phyloP scores from a whole-genome alignment of 2,329 filamentous ascomycete species.

The Botryotinia convoluta region DNA sequence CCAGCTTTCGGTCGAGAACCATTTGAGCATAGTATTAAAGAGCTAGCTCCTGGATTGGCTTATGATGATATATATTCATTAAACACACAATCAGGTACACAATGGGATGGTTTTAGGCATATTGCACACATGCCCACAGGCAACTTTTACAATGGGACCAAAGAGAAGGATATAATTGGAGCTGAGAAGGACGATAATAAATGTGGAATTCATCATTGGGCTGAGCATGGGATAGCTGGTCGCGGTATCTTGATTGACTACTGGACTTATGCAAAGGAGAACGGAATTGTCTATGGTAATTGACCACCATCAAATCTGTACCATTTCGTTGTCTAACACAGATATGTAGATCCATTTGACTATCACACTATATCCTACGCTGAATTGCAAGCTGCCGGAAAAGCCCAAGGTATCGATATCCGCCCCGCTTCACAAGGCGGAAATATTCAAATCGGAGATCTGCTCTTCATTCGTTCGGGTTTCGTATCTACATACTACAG shows the following conservation, averaged over 20 bases:
- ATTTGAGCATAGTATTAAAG: conserved; percentile 38
- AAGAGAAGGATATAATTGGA: conserved; percentile 33
- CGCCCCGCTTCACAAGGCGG: conserved; percentile 44
- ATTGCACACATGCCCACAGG: conserved; percentile 29
- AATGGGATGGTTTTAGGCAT: conserved; percentile 57
- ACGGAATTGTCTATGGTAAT: conserved; percentile 40
- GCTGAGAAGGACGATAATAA: conserved; percentile 30
- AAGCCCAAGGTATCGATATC: conserved; percentile 37
- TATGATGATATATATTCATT: conserved; percentile 61
- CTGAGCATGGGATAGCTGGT: conserved; percentile 36
- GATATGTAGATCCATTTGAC: conserved; percentile 34
- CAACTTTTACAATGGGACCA: conserved; percentile 36
- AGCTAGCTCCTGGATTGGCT: conserved; percentile 36
- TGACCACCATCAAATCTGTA: background rate
- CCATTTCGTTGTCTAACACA: background rate
- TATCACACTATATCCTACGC: conserved; percentile 32
- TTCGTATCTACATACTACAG: conserved; percentile 43
- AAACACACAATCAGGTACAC: conserved; percentile 57
- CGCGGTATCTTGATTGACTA: conserved; percentile 36
- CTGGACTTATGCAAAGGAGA: conserved; percentile 43
- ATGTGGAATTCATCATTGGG: conserved; percentile 38
- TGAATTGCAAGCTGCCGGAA: conserved; percentile 34
- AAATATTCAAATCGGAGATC: conserved; percentile 50
- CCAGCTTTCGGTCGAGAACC: conserved; percentile 40
- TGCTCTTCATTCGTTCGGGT: conserved; percentile 50